A percentile compares a stretch with the other conserved stretches of the same genome.
Conservation (phyloP, 768 basidiomycete genomes). For the Hypsizygus marmoreus region DNA sequence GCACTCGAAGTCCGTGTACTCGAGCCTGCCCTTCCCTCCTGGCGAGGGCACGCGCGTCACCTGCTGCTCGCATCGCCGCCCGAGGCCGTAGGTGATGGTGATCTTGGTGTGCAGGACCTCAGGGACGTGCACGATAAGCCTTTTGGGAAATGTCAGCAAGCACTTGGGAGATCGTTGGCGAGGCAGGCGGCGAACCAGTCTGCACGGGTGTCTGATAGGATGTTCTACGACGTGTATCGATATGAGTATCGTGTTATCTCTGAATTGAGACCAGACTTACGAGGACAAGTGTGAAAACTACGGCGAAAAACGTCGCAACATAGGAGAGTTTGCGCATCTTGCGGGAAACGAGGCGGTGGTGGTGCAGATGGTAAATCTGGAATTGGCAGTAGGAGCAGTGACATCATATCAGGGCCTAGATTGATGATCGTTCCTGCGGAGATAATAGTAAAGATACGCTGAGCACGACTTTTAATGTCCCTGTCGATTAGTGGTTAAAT, state of each 20-base stretch:
- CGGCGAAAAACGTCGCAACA: constrained; percentile 60
- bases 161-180: neutral
- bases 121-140: constrained; percentile 45
- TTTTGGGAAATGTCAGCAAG: constrained; percentile 18
- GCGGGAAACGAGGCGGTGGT: constrained; percentile 1
- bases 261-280: constrained; percentile 37
- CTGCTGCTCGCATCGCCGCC: constrained; percentile 55
- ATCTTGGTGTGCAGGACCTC: constrained; percentile 49
- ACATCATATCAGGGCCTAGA: neutral
- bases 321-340: constrained; percentile 73
- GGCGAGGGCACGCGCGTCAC: constrained; percentile 49
- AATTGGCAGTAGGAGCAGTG: neutral
- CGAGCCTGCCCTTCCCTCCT: constrained; percentile 41
- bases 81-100: constrained; percentile 61
- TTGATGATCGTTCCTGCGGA: neutral
- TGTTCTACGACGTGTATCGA: constrained; percentile 43
- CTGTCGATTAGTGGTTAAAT: constrained; percentile 22
- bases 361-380: neutral
- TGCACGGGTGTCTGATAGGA: constrained; percentile 53
- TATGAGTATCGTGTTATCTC: neutral
- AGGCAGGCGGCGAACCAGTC: constrained; percentile 55
- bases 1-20: constrained; percentile 61
- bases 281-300: constrained; percentile 49
- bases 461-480: neutral
- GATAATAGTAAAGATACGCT: neutral